A percentile compares a stretch with the other conserved stretches of the same genome.
Conservation (phyloP, 345 rosid species). For the Ceriops tagal region DNA sequence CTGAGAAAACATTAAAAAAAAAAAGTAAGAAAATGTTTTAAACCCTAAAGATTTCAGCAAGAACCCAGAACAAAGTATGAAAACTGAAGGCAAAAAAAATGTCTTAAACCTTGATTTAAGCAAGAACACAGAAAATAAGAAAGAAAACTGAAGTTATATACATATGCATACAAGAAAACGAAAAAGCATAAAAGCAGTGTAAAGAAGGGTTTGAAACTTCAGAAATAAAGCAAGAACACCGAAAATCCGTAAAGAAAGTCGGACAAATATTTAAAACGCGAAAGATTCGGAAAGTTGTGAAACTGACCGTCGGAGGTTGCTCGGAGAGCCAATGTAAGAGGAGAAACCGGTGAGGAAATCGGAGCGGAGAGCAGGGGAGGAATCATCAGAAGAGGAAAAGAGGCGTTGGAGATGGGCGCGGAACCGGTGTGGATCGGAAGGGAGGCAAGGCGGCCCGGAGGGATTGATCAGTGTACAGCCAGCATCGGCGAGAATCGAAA, state of each 20-base stretch:
- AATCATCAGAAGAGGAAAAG: slow-evolving; percentile 34
- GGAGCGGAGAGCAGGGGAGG: slow-evolving; percentile 30
- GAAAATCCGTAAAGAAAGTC: too few species aligned
- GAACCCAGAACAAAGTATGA: too few species aligned
- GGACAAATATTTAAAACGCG: too few species aligned
- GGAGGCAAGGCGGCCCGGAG: slow-evolving; percentile 62
- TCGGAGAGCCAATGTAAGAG: slow-evolving; percentile 44
- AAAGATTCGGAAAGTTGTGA: neutral
- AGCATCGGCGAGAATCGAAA: slow-evolving; percentile 59
- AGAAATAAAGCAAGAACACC: too few species aligned
- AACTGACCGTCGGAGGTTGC: slow-evolving; percentile 53
- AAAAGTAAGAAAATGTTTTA: too few species aligned
- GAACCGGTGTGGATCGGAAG: slow-evolving; percentile 54
- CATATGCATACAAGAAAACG: neutral
- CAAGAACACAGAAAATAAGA: neutral
- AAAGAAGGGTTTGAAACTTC: neutral
- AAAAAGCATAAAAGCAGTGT: neutral
- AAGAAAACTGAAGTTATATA: too few species aligned
- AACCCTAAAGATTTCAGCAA: too few species aligned
- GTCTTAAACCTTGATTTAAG: too few species aligned
- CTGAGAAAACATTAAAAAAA: slow-evolving; percentile 19
- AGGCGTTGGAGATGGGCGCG: slow-evolving; percentile 54
- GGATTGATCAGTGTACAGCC: slow-evolving; percentile 66
- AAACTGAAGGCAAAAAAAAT: too few species aligned
- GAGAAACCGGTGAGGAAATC: slow-evolving; percentile 53